Evolutionary conservation across 257 asterid genomes (phyloP).

Genomic region (Hygrophila difformis): DNA sequence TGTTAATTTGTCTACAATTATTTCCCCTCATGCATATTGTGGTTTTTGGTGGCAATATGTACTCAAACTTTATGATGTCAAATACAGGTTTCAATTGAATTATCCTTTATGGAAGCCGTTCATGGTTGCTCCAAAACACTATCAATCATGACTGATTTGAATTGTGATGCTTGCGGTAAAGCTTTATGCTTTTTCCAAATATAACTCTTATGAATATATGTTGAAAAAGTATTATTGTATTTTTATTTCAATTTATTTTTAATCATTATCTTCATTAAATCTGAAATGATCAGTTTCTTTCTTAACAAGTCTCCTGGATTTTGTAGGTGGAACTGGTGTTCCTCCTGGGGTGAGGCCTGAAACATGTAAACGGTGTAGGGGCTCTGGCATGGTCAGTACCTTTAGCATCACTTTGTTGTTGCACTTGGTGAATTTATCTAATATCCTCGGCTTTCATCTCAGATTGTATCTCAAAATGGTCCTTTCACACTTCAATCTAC

Average conservation of each 20-base stretch:
- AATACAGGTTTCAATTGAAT: slow-evolving; percentile 57
- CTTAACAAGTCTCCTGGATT: slow-evolving; percentile 9
- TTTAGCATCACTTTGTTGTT: slow-evolving; percentile 14
- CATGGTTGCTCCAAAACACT: slow-evolving; percentile 78
- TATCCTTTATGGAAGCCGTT: slow-evolving; percentile 93
- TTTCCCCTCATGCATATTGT: too few relatives aligned
- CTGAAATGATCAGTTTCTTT: not conserved
- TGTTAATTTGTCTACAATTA: too few relatives aligned
- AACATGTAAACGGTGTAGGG: slow-evolving; percentile 81
- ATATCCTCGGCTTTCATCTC: slow-evolving; percentile 16
- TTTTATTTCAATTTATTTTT: not conserved
- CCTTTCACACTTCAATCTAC: slow-evolving; percentile 42
- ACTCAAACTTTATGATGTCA: slow-evolving; percentile 8
- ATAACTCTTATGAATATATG: slow-evolving; percentile 5
- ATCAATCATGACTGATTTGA: slow-evolving; percentile 54
- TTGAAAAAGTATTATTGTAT: not conserved
- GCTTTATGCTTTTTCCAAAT: slow-evolving; percentile 8
- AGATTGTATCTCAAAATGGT: slow-evolving; percentile 53
- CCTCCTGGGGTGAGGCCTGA: slow-evolving; percentile 92
- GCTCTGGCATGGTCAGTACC: slow-evolving; percentile 69
- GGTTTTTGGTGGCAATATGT: too few relatives aligned
- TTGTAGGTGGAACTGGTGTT: slow-evolving; percentile 83
- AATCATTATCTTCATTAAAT: not conserved
- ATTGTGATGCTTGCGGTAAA: slow-evolving; percentile 70
- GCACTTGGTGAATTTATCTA: slow-evolving; percentile 8